Evolutionary conservation across 352 stramenopile species (phyloP).

Genomic region (Globisporangium iwayamae): DNA sequence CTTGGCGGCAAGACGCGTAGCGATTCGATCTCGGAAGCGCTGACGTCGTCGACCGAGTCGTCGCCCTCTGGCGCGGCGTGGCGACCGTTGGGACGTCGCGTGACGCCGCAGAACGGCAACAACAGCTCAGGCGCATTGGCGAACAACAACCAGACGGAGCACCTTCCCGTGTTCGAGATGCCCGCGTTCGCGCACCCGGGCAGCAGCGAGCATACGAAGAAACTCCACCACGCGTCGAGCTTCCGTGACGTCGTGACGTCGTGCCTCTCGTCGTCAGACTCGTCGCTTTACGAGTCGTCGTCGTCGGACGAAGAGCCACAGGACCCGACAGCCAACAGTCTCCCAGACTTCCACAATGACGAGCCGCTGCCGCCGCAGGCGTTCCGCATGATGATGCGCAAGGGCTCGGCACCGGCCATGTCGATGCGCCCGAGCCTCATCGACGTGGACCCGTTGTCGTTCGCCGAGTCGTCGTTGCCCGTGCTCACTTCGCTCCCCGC

Average conservation of each 20-base stretch:
- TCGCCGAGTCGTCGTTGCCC: conserved; percentile 43
- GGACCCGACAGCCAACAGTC: conserved; percentile 5
- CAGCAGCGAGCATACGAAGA: conserved; percentile 18
- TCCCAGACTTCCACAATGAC: conserved; percentile 14
- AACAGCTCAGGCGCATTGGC: neutral
- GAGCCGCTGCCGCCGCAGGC: conserved; percentile 3
- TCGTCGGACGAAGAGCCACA: conserved; percentile 40
- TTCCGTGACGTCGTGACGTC: conserved; percentile 45
- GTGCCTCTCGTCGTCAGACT: conserved; percentile 48
- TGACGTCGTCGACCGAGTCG: conserved; percentile 32
- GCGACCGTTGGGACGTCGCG: conserved; percentile 46
- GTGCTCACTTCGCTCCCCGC: conserved; percentile 41
- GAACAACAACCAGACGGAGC: conserved; percentile 24
- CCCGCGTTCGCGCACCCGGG: conserved; percentile 18
- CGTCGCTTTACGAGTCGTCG: conserved; percentile 51
- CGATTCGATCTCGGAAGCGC: conserved; percentile 41
- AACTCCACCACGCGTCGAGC: conserved; percentile 32
- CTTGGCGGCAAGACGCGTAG: conserved; percentile 28
- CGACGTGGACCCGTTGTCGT: conserved; percentile 34
- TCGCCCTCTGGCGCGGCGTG: conserved; percentile 31
- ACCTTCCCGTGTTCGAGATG: conserved; percentile 11
- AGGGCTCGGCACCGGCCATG: conserved; percentile 14
- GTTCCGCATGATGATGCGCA: conserved; percentile 25
- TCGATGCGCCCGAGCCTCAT: conserved; percentile 18
- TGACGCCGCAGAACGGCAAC: conserved; percentile 20